phyloP scores from a whole-genome alignment of 352 stramenopile species.

The Phytophthora agathidicida region DNA sequence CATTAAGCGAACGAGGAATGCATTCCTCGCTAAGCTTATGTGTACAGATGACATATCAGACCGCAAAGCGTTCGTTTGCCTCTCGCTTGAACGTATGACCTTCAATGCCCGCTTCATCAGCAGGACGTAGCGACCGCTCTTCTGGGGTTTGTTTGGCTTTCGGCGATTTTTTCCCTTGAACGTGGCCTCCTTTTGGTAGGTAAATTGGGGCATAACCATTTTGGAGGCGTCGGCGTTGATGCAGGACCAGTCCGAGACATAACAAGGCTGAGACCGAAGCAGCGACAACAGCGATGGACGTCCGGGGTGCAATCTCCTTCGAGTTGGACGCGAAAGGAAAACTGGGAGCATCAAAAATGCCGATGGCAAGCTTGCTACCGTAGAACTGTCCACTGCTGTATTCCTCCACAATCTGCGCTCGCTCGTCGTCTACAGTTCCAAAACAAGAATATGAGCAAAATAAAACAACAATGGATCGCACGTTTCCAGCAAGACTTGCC shows the following conservation, averaged over 20 bases:
- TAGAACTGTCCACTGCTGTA: conserved; percentile 68
- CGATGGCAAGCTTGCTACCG: conserved; percentile 64
- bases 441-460: background rate
- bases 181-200: conserved; percentile 43
- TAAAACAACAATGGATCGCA: background rate
- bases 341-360: conserved; percentile 58
- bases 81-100: conserved; percentile 62
- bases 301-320: conserved; percentile 36
- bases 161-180: conserved; percentile 41
- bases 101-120: conserved; percentile 41
- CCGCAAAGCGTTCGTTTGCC: conserved; percentile 67
- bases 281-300: conserved; percentile 43
- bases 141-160: conserved; percentile 28
- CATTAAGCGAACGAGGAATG: conserved; percentile 5
- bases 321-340: conserved; percentile 45
- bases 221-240: conserved; percentile 57
- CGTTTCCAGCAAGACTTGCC: too few relatives aligned
- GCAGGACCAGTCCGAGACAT: conserved; percentile 58
- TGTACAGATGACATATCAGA: conserved; percentile 33
- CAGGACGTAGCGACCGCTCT: conserved; percentile 32
- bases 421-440: conserved; percentile 47
- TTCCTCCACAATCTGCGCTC: conserved; percentile 55
- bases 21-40: background rate
- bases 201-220: conserved; percentile 71
- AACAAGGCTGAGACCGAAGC: conserved; percentile 47